These are phyloP conservation scores for Xylaria sp. DNA, from an alignment of 2,329 filamentous ascomycete species.

Conservation along the genomic window DNA sequence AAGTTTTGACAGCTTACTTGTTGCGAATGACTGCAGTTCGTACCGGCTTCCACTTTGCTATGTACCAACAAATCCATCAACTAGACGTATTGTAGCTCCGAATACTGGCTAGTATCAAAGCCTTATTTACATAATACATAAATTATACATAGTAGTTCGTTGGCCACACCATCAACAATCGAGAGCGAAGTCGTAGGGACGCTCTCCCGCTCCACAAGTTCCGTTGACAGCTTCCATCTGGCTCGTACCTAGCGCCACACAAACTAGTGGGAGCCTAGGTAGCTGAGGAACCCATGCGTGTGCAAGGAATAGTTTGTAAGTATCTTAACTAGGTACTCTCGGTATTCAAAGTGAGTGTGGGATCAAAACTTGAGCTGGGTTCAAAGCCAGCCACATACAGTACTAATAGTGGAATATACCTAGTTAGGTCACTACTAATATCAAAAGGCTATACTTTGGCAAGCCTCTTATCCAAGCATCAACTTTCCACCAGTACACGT, in stretches of 20 bases:
- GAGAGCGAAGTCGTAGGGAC: constrained; percentile 3
- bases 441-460: background rate
- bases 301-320: background rate
- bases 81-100: background rate
- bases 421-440: background rate
- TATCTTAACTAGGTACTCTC: background rate
- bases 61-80: background rate
- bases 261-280: background rate
- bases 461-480: background rate
- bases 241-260: constrained; percentile 28
- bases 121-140: background rate
- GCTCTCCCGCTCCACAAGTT: constrained; percentile 21
- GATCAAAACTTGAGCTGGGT: background rate
- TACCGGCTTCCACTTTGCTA: background rate
- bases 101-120: background rate
- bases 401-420: constrained; percentile 4
- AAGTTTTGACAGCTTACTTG: background rate
- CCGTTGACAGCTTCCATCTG: constrained; percentile 13
- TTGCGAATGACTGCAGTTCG: background rate
- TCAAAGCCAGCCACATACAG: constrained; percentile 4
- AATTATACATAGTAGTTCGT: background rate
- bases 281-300: constrained; percentile 17
- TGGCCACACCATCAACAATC: constrained; percentile 7
- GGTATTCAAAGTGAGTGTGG: constrained; percentile 3
- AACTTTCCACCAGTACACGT: background rate